These are phyloP conservation scores for Penicillium sp. DNA, from an alignment of 2,329 filamentous ascomycete genomes.

Conservation along the genomic window DNA sequence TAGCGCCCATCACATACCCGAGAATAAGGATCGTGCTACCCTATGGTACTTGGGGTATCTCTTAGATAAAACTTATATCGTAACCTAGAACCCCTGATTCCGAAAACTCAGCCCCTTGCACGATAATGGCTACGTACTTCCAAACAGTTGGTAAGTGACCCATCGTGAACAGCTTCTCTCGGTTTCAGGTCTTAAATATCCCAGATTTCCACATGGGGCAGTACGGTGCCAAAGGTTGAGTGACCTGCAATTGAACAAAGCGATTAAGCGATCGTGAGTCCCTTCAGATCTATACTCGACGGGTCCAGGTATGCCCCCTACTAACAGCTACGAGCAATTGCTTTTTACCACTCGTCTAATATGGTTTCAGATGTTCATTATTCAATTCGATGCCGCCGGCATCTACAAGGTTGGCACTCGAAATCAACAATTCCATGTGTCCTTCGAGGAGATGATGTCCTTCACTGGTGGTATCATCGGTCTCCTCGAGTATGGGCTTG, in stretches of 20 bases:
- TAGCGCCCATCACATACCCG: not conserved
- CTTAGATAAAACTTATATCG: not conserved
- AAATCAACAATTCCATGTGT: conserved; percentile 21
- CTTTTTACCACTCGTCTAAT: not conserved
- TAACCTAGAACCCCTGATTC: not conserved
- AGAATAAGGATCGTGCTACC: not conserved
- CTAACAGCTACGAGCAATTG: not conserved
- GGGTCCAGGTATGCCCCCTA: not conserved
- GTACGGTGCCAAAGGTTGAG: conserved; percentile 2
- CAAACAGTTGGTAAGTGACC: not conserved
- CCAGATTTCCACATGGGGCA: not conserved
- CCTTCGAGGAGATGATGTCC: conserved; percentile 25
- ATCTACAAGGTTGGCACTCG: conserved; percentile 26
- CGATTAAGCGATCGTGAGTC: not conserved
- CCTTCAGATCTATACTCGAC: not conserved
- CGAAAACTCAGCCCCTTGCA: not conserved
- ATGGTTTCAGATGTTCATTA: conserved; percentile 17
- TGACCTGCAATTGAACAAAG: not conserved
- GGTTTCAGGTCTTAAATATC: not conserved
- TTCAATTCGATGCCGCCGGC: conserved; percentile 26
- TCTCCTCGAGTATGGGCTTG: conserved; percentile 24
- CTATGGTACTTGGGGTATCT: not conserved
- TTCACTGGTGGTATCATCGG: conserved; percentile 21
- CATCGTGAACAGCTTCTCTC: not conserved
- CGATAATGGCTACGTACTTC: not conserved